These are phyloP conservation scores for Sesbania bispinosa DNA, from an alignment of 306 rosid genomes.

Conservation along the genomic window DNA sequence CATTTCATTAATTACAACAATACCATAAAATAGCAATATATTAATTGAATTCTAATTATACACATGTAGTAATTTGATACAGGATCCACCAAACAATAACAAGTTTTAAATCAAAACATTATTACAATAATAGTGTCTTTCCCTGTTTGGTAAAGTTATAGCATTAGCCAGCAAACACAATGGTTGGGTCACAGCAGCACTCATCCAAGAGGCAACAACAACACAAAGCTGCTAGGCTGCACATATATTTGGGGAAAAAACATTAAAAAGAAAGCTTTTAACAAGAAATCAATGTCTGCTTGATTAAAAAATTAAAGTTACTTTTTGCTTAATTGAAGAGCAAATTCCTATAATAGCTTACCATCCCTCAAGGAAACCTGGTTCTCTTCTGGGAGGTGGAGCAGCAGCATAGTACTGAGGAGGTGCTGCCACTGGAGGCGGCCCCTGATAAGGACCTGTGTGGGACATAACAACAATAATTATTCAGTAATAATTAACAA, in stretches of 20 bases:
- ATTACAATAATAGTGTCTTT: constrained; percentile 18
- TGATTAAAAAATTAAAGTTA: background rate
- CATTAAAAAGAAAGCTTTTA: background rate
- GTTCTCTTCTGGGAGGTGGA: constrained; percentile 40
- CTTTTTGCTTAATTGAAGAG: too few species aligned
- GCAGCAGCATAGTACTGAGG: constrained; percentile 59
- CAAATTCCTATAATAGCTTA: constrained; percentile 24
- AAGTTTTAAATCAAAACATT: background rate
- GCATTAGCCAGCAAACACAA: constrained; percentile 32
- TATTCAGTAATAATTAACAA: background rate
- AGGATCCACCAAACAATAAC: constrained; percentile 3
- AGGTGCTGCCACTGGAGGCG: constrained; percentile 66
- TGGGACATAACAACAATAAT: background rate
- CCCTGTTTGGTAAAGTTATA: background rate
- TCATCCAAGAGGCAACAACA: constrained; percentile 81
- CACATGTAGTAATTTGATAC: background rate
- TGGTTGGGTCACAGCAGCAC: constrained; percentile 83
- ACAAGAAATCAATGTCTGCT: background rate
- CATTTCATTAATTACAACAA: background rate
- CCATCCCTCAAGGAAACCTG: constrained; percentile 84
- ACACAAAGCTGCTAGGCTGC: constrained; percentile 80
- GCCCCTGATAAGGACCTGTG: constrained; percentile 60
- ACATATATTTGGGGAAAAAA: background rate
- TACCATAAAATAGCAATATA: background rate
- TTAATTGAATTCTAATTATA: background rate